Evolutionary conservation across 176 grass and related monocot genomes (phyloP).

Genomic region (Lolium perenne): DNA sequence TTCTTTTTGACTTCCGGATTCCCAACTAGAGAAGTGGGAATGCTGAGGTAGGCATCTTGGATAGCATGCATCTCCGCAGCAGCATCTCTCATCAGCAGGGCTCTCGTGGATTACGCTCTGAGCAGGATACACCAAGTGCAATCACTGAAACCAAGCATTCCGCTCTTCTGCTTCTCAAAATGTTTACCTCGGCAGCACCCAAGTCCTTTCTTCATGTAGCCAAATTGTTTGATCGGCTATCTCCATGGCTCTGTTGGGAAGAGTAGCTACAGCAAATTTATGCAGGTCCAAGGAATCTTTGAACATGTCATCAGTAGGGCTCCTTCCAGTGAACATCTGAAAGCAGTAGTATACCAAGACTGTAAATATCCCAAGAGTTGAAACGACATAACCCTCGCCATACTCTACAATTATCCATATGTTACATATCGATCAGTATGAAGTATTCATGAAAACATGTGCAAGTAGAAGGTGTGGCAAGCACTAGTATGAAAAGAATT

Average conservation of each 20-base stretch:
- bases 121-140: conserved; percentile 37
- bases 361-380: conserved; percentile 30
- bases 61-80: conserved; percentile 21
- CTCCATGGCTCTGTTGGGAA: neutral
- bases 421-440: neutral
- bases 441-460: neutral
- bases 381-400: neutral
- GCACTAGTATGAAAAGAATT: neutral
- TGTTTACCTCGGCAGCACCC: neutral
- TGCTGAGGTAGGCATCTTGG: neutral
- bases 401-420: conserved; percentile 32
- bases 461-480: neutral
- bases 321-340: conserved; percentile 42
- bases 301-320: conserved; percentile 26
- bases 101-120: conserved; percentile 8
- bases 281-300: conserved; percentile 16
- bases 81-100: neutral
- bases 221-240: conserved; percentile 16
- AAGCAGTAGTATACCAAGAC: conserved; percentile 39
- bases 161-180: neutral
- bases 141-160: conserved; percentile 18
- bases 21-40: neutral
- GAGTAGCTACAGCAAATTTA: neutral
- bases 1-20: neutral
- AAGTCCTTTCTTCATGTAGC: neutral